Evolutionary conservation across 805 yeast species (phyloP).

Genomic region (Kodamaea hsintzibuensis): DNA sequence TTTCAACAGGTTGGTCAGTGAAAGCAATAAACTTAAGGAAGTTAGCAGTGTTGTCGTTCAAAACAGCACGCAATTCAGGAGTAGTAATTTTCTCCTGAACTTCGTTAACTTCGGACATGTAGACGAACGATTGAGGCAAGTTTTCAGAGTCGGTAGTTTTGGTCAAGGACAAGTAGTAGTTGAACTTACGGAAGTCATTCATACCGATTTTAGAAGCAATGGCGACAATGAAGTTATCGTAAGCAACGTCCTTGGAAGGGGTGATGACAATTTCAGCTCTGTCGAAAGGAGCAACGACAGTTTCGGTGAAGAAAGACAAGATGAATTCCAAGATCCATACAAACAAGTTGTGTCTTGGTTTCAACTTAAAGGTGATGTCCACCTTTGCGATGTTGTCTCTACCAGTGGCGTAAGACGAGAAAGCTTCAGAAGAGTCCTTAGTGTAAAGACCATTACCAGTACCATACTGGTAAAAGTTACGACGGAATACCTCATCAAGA

Average conservation of each 20-base stretch:
- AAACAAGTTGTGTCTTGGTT: constrained; percentile 79
- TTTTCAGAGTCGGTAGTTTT: constrained; percentile 71
- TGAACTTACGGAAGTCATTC: constrained; percentile 71
- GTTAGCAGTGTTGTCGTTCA: constrained; percentile 46
- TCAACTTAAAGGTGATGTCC: constrained; percentile 59
- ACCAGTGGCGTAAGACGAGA: constrained; percentile 82
- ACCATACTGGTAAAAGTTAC: constrained; percentile 82
- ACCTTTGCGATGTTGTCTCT: constrained; percentile 72
- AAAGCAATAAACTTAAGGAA: constrained; percentile 69
- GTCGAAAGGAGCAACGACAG: constrained; percentile 58
- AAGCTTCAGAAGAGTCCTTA: constrained; percentile 64
- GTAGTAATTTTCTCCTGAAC: constrained; percentile 66
- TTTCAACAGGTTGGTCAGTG: constrained; percentile 80
- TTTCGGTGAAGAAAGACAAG: constrained; percentile 55
- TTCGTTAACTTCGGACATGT: constrained; percentile 87
- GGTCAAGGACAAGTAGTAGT: constrained; percentile 83
- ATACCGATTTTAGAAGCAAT: constrained; percentile 82
- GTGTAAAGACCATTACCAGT: constrained; percentile 45
- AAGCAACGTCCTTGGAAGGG: constrained; percentile 48
- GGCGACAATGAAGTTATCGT: constrained; percentile 77
- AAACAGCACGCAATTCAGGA: constrained; percentile 37
- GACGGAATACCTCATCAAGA: constrained; percentile 52
- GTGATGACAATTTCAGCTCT: constrained; percentile 61
- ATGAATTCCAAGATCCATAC: constrained; percentile 64
- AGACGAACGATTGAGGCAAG: constrained; percentile 75